Percentiles rank a stretch among this genome's conserved stretches.
Evolutionary conservation across 371 early-diverging fungal genomes (phyloP).

Genomic region (Rhizopus arrhizus): DNA sequence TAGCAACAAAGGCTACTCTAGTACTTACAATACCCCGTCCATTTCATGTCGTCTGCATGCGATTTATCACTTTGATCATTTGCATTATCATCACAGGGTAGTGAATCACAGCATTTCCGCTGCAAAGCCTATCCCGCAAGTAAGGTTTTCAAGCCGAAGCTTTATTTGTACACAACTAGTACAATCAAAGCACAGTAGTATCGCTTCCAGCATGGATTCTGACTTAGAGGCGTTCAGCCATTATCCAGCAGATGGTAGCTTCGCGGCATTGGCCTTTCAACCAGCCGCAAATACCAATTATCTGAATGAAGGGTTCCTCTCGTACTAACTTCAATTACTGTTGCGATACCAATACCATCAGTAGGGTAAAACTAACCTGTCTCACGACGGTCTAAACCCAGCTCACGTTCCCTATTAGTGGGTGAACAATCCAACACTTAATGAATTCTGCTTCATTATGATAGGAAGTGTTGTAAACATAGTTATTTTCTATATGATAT

Average conservation of each 20-base stretch:
- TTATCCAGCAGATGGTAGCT: constrained; percentile 27
- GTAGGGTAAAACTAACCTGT: constrained; percentile 77
- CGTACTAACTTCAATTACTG: constrained; percentile 65
- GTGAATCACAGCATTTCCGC: constrained; percentile 5
- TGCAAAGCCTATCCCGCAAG: neutral
- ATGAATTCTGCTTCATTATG: constrained; percentile 67
- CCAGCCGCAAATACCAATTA: constrained; percentile 59
- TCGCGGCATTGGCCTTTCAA: constrained; percentile 53
- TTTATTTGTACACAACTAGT: constrained; percentile 10
- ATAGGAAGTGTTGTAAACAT: no score
- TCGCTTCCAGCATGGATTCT: constrained; percentile 28
- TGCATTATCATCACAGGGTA: constrained; percentile 7
- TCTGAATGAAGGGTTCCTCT: constrained; percentile 63
- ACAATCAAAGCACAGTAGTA: constrained; percentile 5
- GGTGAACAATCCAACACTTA: constrained; percentile 67
- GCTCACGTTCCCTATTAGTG: constrained; percentile 73
- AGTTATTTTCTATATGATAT: no score
- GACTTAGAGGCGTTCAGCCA: constrained; percentile 28
- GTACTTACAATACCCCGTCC: constrained; percentile 24
- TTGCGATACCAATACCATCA: constrained; percentile 50
- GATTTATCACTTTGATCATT: constrained; percentile 9
- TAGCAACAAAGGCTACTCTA: constrained; percentile 28
- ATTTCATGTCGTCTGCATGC: constrained; percentile 18
- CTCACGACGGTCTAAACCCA: constrained; percentile 76
- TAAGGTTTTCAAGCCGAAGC: constrained; percentile 15